These are phyloP conservation scores for Cephalotrichum gorgonifer DNA, from an alignment of 2,329 filamentous ascomycete species.

Conservation along the genomic window DNA sequence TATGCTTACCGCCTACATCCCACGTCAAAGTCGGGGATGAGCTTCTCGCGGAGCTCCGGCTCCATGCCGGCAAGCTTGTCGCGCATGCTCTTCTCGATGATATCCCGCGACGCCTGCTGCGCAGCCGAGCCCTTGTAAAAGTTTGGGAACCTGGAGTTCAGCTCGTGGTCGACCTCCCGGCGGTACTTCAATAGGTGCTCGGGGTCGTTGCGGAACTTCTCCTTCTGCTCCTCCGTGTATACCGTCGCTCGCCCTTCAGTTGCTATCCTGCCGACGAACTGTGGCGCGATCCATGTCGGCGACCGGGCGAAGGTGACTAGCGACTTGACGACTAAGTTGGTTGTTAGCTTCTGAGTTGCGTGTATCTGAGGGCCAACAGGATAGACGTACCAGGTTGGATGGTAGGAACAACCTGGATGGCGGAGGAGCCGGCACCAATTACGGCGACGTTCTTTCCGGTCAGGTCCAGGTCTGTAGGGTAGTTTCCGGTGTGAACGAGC, in stretches of 20 bases:
- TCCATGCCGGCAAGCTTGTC: constrained; percentile 19
- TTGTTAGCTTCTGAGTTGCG: neutral
- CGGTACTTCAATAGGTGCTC: constrained; percentile 28
- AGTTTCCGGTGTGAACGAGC: constrained; percentile 42
- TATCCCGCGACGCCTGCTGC: constrained; percentile 24
- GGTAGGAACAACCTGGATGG: constrained; percentile 37
- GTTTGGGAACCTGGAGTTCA: constrained; percentile 30
- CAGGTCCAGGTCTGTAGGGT: constrained; percentile 35
- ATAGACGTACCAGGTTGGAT: constrained; percentile 22
- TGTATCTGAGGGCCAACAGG: too few species aligned
- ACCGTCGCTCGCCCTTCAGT: constrained; percentile 9
- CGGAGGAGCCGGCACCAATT: constrained; percentile 42
- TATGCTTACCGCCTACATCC: constrained; percentile 3
- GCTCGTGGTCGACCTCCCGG: constrained; percentile 28
- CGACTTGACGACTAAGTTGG: constrained; percentile 8
- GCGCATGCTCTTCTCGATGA: constrained; percentile 31
- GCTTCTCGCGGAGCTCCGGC: constrained; percentile 1
- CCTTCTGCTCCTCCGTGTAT: constrained; percentile 25
- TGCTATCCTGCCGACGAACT: constrained; percentile 17
- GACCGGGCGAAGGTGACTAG: constrained; percentile 19
- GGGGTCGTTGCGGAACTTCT: constrained; percentile 26
- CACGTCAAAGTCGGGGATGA: constrained; percentile 4
- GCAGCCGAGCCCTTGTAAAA: constrained; percentile 28
- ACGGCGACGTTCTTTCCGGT: constrained; percentile 33
- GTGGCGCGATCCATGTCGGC: constrained; percentile 18